phyloP scores from a whole-genome alignment of 202 grass and related monocot species.

The Musa balbisiana region DNA sequence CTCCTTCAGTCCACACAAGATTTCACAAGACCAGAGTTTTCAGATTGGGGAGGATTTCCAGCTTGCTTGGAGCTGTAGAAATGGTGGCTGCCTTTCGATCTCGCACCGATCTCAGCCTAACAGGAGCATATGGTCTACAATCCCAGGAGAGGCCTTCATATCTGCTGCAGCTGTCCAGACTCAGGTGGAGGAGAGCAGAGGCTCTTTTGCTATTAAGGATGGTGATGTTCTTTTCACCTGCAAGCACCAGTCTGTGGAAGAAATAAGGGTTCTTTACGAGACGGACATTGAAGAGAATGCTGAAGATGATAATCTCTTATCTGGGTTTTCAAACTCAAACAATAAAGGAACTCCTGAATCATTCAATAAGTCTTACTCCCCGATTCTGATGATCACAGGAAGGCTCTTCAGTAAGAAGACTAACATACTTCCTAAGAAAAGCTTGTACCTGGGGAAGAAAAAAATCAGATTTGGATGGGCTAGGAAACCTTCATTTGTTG shows the following conservation, averaged over 20 bases:
- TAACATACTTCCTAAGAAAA: background rate
- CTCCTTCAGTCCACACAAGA: constrained; percentile 34
- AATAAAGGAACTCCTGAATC: constrained; percentile 8
- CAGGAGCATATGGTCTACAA: constrained; percentile 47
- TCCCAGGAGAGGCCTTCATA: constrained; percentile 71
- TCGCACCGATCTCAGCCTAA: constrained; percentile 7
- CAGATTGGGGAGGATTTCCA: constrained; percentile 47
- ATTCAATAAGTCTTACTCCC: constrained; percentile 32
- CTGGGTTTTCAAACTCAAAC: constrained; percentile 22
- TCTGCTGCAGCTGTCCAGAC: constrained; percentile 45
- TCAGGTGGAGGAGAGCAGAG: constrained; percentile 62
- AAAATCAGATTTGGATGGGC: background rate
- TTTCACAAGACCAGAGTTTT: constrained; percentile 48
- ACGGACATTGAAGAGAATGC: constrained; percentile 31
- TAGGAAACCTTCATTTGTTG: constrained; percentile 30
- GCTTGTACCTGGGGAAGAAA: constrained; percentile 5
- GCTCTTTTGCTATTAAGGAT: constrained; percentile 70
- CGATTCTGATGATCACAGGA: constrained; percentile 59
- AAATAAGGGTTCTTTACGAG: constrained; percentile 36
- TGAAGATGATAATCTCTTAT: constrained; percentile 26
- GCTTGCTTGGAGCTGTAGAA: constrained; percentile 44
- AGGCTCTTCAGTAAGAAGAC: constrained; percentile 28
- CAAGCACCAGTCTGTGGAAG: constrained; percentile 53
- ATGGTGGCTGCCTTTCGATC: constrained; percentile 29
- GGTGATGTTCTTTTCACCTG: constrained; percentile 44